Conservation (phyloP, 164 flowering plant species). For the Vitis rupestris region DNA sequence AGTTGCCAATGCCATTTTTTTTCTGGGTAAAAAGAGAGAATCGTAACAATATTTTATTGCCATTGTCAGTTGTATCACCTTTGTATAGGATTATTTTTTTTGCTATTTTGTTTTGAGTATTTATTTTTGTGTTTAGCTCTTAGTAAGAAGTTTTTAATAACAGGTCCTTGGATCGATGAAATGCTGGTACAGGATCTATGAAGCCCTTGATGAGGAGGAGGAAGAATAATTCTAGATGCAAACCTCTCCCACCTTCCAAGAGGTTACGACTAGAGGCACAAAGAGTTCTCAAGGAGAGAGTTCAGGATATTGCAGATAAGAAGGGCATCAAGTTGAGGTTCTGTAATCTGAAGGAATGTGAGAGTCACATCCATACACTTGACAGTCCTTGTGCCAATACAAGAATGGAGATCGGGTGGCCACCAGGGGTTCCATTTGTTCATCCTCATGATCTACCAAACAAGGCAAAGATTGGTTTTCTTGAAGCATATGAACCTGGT, state of each 20-base stretch:
- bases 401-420: constrained; percentile 95
- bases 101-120: constrained; percentile 1
- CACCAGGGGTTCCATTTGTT: constrained; percentile 97
- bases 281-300: constrained; percentile 90
- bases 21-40: background rate
- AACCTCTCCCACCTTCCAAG: constrained; percentile 96
- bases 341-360: constrained; percentile 92
- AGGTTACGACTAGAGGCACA: constrained; percentile 93
- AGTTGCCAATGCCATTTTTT: background rate
- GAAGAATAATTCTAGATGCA: constrained; percentile 69
- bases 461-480: constrained; percentile 92
- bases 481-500: constrained; percentile 98
- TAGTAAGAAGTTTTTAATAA: constrained; percentile 58
- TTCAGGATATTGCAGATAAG: constrained; percentile 97
- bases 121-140: constrained; percentile 25
- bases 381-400: constrained; percentile 85
- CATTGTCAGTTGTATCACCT: background rate
- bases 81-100: background rate
- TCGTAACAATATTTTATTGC: background rate
- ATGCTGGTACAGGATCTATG: constrained; percentile 87
- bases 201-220: constrained; percentile 69
- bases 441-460: constrained; percentile 99
- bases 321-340: constrained; percentile 92
- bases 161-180: constrained; percentile 75
- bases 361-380: constrained; percentile 65